Evolutionary conservation across 1,284 basidiomycete genomes (phyloP), one percentile per base, ranked within the genome.

Genomic region (Rhizopogon parksii): DNA sequence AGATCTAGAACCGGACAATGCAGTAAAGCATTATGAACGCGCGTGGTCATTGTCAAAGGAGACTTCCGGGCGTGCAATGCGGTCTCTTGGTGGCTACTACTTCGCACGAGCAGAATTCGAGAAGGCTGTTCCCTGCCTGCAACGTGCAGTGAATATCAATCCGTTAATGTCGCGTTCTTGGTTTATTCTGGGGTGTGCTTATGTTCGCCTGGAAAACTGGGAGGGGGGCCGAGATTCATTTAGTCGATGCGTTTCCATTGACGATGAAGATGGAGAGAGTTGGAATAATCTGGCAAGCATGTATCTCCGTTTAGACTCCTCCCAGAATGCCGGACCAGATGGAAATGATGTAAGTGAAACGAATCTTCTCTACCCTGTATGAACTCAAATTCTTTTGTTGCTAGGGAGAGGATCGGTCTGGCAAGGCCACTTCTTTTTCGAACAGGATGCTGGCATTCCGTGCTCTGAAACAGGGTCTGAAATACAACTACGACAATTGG

Each of bases 221-320:
- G 77, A 79, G 24, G 85, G 85, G 24, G 95, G 88, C 1, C 82
- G 85, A 51, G 83, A 88, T 43, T 87, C 90, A 0, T 99, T 99
- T 69, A 74, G 77, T 45, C 77, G 95, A 35, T 93, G 91, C 60
- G 93, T 96, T 0, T 74, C 80, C 7, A 83, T 99, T 54, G 95
- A 98, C 56, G 92, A 95, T 55, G 95, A 99, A 60, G 95, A 99
- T 63, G 91, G 83, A 3, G 95, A 99, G 75, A 95, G 92, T 57
- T 99, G 96, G 96, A 97, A 89, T 66, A 99, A 99, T 67, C 73
- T 99, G 49, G 96, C 95, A 19, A 95, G 88, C 56, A 88, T 95
- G 61, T 97, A 98, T 68, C 78, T 99, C 50, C 83, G 91, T 27
- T 77, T 94, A 67, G 84, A 81, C 24, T 74, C 79, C 58, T 7